Evolutionary conservation across 192 early-diverging fungal genomes (phyloP), one percentile per base, ranked within the genome.

Genomic region (Backusella tarrabulga): DNA sequence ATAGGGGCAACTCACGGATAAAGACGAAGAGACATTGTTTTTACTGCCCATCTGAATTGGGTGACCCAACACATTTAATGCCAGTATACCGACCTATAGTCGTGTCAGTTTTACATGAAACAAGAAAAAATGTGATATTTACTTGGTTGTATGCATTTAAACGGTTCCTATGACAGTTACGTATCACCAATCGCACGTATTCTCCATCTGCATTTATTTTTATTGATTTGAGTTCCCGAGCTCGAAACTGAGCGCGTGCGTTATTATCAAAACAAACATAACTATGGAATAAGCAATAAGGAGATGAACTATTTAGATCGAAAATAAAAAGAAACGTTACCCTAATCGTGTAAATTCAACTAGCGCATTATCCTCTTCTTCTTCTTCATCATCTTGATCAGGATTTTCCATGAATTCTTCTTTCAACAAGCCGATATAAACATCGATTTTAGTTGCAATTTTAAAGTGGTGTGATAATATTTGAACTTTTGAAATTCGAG

Each of bases 101-200:
- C 1, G 21, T 74, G 12, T 74, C 40, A 36, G n/a, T 40, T 32
- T 32, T 32, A 32, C 32, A 32, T 32, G 32, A 35, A 23, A 26
- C n/a, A 40, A 26, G 23, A 71, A 41, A 42, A 23, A 41, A 8
- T 26, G 32, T 32, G 32, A 32, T 32, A 32, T 32, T 74, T 74
- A 60, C 92, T 82, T 94, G 93, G 76, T 95, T 93, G 72, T 90
- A 92, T 29, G 90, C 85, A 79, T 95, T 95, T n/a, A 94, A 69
- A 34, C 79, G 79, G 80, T 95, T 95, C 74, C 88, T 83, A 74
- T 92, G 84, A 83, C 92, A 94, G 60, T 90, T 86, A 66, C 92
- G 87, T 38, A 91, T 80, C 1, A 92, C 87, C 9, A 95, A 75
- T 70, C 93, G 87, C 41, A 95, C 74, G 70, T 86, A 91, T 71